Evolutionary conservation across 768 basidiomycete species (phyloP), one percentile per base, ranked within the genome.

Genomic region (Xerocomellus dryophilus): DNA sequence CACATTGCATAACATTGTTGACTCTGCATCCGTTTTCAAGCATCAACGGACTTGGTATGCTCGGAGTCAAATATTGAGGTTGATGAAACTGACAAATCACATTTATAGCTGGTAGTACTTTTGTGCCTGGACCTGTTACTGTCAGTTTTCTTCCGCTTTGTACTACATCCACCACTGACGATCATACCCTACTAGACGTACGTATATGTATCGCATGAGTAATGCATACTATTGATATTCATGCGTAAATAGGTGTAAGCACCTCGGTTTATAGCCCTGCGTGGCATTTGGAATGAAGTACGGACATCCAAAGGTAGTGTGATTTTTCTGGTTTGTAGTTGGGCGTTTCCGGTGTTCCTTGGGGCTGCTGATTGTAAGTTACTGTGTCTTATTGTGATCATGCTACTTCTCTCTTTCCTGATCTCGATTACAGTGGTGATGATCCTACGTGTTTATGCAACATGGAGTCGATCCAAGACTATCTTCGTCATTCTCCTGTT

Each of bases 361-460:
- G 36, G n/a, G 6, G 53, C 53, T 29, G 43, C 56, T 20, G 56
- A 55, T n/a, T 18, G 52, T 47, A 6, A 40, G 52, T 45, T 6
- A 7, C 14, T 9, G 29, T 35, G 3, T 4, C 9, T 18, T 9
- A 6, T 40, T 3, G n/a, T n/a, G n/a, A n/a, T n/a, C n/a, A 1
- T 34, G 12, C 5, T 35, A 3, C 31, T n/a, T 8, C 32, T 34
- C 20, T 23, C 12, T 46, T 23, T 46, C 20, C 20, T 9, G 2
- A 35, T 12, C 2, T 25, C 17, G 0, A 11, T 14, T 15, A 4
- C 15, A 58, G 54, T 51, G 11, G 18, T 56, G 29, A 58, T 58
- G 54, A 15, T 56, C 10, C 35, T 55, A 6, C 57, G 57, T 6
- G 53, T 58, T 3, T 55, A 55, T 27, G 31, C 49, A 12, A 36